phyloP scores from a whole-genome alignment of 2,329 filamentous ascomycete genomes.

The Aspergillus sp. region DNA sequence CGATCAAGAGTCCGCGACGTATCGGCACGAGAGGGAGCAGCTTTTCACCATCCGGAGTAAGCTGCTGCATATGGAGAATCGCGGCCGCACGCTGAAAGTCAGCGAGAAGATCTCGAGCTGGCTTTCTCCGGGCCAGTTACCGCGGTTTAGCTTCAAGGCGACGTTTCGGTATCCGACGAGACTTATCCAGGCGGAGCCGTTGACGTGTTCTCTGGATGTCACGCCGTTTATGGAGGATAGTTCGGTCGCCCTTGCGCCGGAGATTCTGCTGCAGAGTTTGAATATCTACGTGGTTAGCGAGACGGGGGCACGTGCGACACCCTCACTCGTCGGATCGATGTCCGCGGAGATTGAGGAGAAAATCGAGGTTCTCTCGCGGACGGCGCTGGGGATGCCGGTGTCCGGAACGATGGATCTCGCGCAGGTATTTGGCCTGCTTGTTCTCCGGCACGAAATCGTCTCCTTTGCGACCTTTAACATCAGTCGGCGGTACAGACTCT shows the following conservation, averaged over 20 bases:
- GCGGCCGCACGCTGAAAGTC: slow-evolving; percentile 10
- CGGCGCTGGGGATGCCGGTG: slow-evolving; percentile 5
- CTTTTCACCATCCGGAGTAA: slow-evolving; percentile 18
- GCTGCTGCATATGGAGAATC: slow-evolving; percentile 19
- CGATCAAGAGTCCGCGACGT: neutral
- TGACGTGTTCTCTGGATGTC: neutral
- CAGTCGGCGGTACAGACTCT: neutral
- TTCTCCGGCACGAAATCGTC: neutral
- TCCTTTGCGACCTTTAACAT: neutral
- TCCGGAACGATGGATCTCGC: neutral
- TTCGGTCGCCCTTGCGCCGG: neutral
- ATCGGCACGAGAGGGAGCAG: slow-evolving; percentile 12
- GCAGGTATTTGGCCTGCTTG: neutral
- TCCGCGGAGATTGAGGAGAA: slow-evolving; percentile 16
- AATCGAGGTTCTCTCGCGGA: slow-evolving; percentile 14
- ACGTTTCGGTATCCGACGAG: slow-evolving; percentile 16
- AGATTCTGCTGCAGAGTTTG: neutral
- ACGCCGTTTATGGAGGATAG: neutral
- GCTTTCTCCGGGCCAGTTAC: slow-evolving; percentile 20
- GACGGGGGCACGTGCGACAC: slow-evolving; percentile 19
- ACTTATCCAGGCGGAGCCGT: slow-evolving; percentile 12
- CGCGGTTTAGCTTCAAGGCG: slow-evolving; percentile 21
- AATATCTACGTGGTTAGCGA: slow-evolving; percentile 10
- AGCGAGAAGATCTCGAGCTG: slow-evolving; percentile 20
- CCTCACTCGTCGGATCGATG: slow-evolving; percentile 20